A percentile compares a stretch with the other conserved stretches of the same genome.
These are phyloP conservation scores for Metschnikowia continentalis DNA, from an alignment of 805 yeast genomes.

Conservation along the genomic window DNA sequence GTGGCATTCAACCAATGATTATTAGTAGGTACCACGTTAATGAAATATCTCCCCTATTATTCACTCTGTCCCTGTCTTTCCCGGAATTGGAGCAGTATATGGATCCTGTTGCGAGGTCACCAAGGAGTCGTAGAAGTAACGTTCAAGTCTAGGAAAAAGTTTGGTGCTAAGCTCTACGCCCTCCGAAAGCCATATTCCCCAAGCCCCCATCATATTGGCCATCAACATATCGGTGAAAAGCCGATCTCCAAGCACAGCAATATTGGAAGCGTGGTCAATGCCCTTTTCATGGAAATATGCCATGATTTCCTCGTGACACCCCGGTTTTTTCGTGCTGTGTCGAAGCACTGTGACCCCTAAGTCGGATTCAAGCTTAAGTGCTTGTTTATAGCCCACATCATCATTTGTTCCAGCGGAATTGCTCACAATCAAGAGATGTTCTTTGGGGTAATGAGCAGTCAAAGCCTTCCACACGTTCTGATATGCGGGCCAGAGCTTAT, in stretches of 20 bases:
- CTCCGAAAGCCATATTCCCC: conserved; percentile 75
- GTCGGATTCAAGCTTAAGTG: conserved; percentile 52
- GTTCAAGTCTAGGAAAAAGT: conserved; percentile 50
- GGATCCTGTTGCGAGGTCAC: conserved; percentile 13
- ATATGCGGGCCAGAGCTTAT: conserved; percentile 76
- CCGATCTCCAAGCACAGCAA: conserved; percentile 88
- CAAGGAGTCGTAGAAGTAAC: conserved; percentile 30
- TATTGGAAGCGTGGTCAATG: conserved; percentile 48
- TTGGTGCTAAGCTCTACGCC: conserved; percentile 63
- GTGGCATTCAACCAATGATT: too few relatives aligned
- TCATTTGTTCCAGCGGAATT: conserved; percentile 91
- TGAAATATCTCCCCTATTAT: neutral
- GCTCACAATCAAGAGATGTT: conserved; percentile 69
- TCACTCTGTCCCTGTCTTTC: neutral
- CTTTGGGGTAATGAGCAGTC: conserved; percentile 55
- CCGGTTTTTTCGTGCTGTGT: conserved; percentile 78
- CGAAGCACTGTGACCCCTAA: conserved; percentile 69
- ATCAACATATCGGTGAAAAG: conserved; percentile 86
- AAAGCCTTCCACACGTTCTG: conserved; percentile 51
- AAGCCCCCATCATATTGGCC: conserved; percentile 92
- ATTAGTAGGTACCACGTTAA: too few relatives aligned
- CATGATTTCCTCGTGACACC: conserved; percentile 67
- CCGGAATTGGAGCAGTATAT: conserved; percentile 14
- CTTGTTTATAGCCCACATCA: conserved; percentile 58
- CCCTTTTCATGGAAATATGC: conserved; percentile 50